Percentiles rank a stretch among this genome's conserved stretches.
phyloP scores from a whole-genome alignment of 176 grass and related monocot genomes.

The Dactylis glomerata region DNA sequence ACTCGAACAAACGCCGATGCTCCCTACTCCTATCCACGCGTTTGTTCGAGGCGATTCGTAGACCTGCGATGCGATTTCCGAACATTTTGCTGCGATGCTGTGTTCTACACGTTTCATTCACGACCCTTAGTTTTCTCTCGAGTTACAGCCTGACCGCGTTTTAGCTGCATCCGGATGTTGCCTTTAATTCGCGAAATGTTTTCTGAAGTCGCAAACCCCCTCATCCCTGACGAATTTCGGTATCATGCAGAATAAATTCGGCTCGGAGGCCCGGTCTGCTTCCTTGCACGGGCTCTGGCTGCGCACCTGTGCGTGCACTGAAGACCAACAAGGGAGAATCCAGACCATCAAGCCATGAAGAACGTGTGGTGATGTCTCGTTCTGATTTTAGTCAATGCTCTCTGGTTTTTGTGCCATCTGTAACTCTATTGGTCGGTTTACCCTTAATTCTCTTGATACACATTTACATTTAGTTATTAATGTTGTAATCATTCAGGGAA shows the following conservation, averaged over 20 bases:
- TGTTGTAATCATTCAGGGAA: slow-evolving; percentile 24
- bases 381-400: neutral
- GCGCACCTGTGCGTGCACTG: neutral
- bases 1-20: neutral
- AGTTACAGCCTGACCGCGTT: neutral
- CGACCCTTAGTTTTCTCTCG: neutral
- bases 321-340: neutral
- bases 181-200: neutral
- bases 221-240: neutral
- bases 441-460: neutral
- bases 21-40: neutral
- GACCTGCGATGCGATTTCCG: neutral
- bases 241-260: neutral
- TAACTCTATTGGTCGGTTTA: neutral
- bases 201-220: neutral
- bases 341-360: neutral
- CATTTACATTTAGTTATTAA: neutral
- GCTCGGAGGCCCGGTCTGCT: neutral
- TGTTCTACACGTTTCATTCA: neutral
- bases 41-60: neutral
- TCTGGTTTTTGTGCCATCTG: neutral
- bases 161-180: neutral
- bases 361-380: neutral
- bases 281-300: neutral
- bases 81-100: neutral